Evolutionary conservation across 345 rosid species (phyloP).

Genomic region (Eucalyptus tenuipes): DNA sequence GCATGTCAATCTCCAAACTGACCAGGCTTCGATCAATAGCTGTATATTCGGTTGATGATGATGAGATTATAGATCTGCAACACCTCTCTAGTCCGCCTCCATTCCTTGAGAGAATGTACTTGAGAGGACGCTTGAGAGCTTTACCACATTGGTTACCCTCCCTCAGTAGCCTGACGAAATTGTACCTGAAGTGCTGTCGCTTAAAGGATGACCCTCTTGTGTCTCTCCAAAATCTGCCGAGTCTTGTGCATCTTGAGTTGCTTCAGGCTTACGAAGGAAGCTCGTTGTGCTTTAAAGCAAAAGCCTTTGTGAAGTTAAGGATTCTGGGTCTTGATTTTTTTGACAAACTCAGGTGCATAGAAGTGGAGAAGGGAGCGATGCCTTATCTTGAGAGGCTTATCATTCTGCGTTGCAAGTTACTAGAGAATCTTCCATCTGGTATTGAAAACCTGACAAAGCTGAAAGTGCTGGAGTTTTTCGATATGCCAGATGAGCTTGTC

Average conservation of each 20-base stretch:
- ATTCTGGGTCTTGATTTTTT: background rate
- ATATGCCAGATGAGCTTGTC: background rate
- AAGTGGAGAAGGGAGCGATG: background rate
- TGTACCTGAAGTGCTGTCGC: background rate
- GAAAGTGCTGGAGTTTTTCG: background rate
- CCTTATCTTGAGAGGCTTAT: background rate
- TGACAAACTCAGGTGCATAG: background rate
- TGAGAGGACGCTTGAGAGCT: background rate
- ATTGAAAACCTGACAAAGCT: background rate
- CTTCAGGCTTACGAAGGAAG: background rate
- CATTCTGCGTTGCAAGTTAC: background rate
- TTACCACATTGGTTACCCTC: background rate
- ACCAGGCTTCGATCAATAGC: conserved; percentile 10
- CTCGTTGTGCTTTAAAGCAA: background rate
- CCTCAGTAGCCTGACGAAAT: no score
- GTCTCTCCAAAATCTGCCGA: background rate
- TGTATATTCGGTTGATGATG: background rate
- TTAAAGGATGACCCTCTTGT: background rate
- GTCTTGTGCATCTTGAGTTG: background rate
- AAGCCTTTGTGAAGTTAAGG: background rate
- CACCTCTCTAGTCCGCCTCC: background rate
- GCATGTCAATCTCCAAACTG: conserved; percentile 8
- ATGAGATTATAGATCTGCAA: background rate
- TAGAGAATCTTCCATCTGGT: background rate
- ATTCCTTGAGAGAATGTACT: background rate